phyloP scores from a whole-genome alignment of 441 rosid genomes.

The Geranium incanum region DNA sequence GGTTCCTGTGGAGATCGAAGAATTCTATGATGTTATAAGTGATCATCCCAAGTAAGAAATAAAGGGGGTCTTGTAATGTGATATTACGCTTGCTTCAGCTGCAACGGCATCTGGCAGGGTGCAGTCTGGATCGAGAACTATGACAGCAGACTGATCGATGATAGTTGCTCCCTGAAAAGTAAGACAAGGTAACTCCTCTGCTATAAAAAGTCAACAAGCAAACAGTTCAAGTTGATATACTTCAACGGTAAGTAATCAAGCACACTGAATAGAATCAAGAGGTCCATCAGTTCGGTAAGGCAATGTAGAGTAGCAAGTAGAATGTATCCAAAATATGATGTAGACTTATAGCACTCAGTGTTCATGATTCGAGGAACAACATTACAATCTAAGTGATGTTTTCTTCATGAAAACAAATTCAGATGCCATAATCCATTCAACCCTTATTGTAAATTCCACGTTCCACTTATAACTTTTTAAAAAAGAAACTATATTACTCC shows the following conservation, averaged over 20 bases:
- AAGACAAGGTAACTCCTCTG: neutral
- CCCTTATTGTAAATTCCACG: neutral
- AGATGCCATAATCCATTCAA: neutral
- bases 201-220: neutral
- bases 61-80: neutral
- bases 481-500: neutral
- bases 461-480: neutral
- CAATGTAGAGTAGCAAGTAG: neutral
- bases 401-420: neutral
- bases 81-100: constrained; percentile 22
- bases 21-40: neutral
- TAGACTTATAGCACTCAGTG: neutral
- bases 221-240: neutral
- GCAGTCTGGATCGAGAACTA: constrained; percentile 44
- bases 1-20: constrained; percentile 11
- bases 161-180: constrained; percentile 48
- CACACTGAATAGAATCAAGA: neutral
- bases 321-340: neutral
- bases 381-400: neutral
- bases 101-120: constrained; percentile 28
- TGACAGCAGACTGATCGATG: constrained; percentile 43
- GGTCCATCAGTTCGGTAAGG: neutral
- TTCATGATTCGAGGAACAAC: neutral
- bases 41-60: neutral
- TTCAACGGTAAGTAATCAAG: neutral